Evolutionary conservation across 2,329 filamentous ascomycete species (phyloP).

Genomic region (Nakataea oryzae): DNA sequence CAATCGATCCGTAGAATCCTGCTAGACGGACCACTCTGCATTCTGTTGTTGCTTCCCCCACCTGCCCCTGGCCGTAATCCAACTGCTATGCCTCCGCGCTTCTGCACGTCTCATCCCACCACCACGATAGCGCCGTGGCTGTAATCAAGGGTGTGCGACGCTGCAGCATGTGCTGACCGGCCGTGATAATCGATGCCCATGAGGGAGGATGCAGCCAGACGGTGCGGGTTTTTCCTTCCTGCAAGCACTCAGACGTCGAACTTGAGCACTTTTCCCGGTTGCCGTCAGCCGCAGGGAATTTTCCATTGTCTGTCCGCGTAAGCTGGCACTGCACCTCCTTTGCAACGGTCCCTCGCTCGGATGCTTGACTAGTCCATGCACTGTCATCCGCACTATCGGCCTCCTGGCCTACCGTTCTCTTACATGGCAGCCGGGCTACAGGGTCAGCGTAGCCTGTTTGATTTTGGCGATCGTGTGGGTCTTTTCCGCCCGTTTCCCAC

Average conservation of each 20-base stretch:
- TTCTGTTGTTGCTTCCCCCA: neutral
- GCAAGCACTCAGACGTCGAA: neutral
- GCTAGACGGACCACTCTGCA: no score
- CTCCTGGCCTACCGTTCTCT: neutral
- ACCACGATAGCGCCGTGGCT: neutral
- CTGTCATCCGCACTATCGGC: neutral
- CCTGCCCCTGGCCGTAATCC: no score
- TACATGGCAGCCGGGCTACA: neutral
- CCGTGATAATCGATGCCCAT: neutral
- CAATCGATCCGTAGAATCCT: no score
- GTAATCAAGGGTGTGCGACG: no score
- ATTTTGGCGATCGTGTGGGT: neutral
- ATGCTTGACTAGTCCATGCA: no score
- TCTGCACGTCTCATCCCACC: no score
- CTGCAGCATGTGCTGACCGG: neutral
- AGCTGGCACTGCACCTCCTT: neutral
- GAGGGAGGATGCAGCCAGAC: neutral
- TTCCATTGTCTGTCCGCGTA: neutral
- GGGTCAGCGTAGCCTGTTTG: neutral
- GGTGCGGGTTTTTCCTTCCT: neutral
- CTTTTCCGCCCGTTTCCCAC: neutral
- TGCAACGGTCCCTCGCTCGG: neutral
- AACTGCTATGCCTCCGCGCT: no score
- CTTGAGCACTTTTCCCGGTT: neutral
- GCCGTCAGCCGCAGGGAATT: neutral